phyloP scores from a whole-genome alignment of 176 grass and related monocot genomes.

The Rhynchospora pubera region DNA sequence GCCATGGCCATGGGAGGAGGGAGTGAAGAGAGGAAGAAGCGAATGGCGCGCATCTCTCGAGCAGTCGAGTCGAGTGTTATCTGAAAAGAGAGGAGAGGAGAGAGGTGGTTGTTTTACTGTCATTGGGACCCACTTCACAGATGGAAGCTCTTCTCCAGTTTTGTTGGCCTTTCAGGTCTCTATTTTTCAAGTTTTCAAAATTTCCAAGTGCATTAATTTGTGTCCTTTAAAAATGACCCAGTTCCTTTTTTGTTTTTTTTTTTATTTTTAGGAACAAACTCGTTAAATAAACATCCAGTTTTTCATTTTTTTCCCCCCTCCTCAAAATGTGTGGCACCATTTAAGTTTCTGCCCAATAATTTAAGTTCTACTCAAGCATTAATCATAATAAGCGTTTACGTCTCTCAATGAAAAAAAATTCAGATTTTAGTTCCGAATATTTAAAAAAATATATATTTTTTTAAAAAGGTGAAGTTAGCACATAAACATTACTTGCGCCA shows the following conservation, averaged over 20 bases:
- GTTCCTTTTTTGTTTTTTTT: too few species aligned
- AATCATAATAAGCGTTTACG: neutral
- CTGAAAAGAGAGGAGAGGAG: neutral
- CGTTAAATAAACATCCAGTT: neutral
- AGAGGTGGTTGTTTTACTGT: neutral
- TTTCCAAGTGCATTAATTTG: too few species aligned
- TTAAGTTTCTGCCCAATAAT: neutral
- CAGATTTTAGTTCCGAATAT: neutral
- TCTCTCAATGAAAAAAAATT: neutral
- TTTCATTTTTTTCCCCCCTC: too few species aligned
- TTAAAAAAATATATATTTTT: too few species aligned
- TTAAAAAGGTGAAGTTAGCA: too few species aligned
- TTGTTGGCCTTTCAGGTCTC: too few species aligned
- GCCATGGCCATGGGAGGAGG: conserved; percentile 29
- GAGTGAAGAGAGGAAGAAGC: neutral
- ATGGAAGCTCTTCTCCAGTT: neutral
- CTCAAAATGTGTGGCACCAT: neutral
- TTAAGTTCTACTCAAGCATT: neutral
- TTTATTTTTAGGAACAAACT: too few species aligned
- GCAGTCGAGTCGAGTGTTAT: neutral
- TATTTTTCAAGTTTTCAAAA: too few species aligned
- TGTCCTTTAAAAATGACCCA: too few species aligned
- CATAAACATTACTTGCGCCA: too few species aligned
- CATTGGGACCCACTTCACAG: neutral
- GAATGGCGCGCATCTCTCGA: neutral